Conservation (phyloP, 192 early-diverging fungal species). For the Coemansia brasiliensis region DNA sequence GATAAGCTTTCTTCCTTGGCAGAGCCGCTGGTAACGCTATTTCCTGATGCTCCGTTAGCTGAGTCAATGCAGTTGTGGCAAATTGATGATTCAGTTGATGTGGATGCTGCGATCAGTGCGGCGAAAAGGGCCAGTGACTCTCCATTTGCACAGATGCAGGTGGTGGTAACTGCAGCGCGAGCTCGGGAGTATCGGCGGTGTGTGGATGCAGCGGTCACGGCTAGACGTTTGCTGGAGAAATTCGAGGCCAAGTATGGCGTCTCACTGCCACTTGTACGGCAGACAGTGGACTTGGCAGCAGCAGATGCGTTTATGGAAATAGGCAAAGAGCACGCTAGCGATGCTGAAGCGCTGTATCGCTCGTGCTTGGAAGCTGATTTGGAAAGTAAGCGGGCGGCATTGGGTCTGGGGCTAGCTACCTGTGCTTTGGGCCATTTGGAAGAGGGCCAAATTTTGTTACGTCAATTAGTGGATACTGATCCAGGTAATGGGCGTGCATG, state of each 20-base stretch:
- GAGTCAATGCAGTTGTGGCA: conserved; percentile 15
- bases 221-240: conserved; percentile 12
- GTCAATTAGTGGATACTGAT: conserved; percentile 52
- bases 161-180: conserved; percentile 9
- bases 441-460: conserved; percentile 62
- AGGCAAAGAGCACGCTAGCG: conserved; percentile 56
- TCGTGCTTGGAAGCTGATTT: conserved; percentile 51
- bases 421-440: conserved; percentile 55
- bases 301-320: conserved; percentile 63
- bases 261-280: conserved; percentile 38
- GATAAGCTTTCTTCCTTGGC: conserved; percentile 2
- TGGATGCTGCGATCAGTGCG: conserved; percentile 20
- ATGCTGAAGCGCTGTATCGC: conserved; percentile 60
- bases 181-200: conserved; percentile 9
- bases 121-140: conserved; percentile 20
- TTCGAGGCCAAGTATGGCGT: conserved; percentile 12
- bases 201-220: conserved; percentile 19
- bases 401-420: conserved; percentile 57
- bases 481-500: conserved; percentile 48
- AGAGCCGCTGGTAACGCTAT: conserved; percentile 10
- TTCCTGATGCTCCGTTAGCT: conserved; percentile 16
- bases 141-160: conserved; percentile 36
- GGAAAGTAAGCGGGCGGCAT: conserved; percentile 50
- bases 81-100: not conserved
- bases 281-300: conserved; percentile 60